Conservation (phyloP, 2,329 filamentous ascomycete species). For the Aspergillus texensis region DNA sequence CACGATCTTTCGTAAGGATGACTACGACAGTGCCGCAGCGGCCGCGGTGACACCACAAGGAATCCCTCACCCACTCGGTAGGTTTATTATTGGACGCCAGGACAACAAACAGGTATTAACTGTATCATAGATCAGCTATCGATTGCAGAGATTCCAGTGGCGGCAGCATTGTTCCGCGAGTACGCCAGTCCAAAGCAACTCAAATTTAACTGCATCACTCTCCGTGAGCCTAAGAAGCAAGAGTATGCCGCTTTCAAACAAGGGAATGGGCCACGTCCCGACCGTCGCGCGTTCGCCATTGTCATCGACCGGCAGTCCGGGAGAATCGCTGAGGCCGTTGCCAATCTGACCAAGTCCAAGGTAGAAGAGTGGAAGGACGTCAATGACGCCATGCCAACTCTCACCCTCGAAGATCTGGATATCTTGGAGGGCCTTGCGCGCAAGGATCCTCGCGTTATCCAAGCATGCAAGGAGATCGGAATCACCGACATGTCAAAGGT, state of each 20-base stretch:
- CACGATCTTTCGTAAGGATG: background rate
- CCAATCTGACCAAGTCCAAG: background rate
- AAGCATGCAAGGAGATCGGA: slow-evolving; percentile 38
- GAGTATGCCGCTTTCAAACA: slow-evolving; percentile 38
- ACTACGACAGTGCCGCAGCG: background rate
- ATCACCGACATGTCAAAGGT: slow-evolving; percentile 40
- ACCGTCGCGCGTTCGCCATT: slow-evolving; percentile 49
- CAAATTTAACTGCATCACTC: slow-evolving; percentile 53
- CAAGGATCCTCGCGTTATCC: slow-evolving; percentile 37
- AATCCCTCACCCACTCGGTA: background rate
- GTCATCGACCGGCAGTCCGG: slow-evolving; percentile 42
- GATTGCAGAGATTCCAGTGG: background rate
- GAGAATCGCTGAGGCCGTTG: background rate
- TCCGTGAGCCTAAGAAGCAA: slow-evolving; percentile 51
- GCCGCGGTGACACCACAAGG: background rate
- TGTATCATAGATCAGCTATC: background rate
- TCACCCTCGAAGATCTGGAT: slow-evolving; percentile 1
- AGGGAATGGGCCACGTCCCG: slow-evolving; percentile 32
- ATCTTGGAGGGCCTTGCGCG: slow-evolving; percentile 25
- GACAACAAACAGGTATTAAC: background rate
- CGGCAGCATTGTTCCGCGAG: background rate
- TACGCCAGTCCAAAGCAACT: slow-evolving; percentile 16
- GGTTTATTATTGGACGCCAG: fast-evolving
- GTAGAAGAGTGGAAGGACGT: slow-evolving; percentile 3
- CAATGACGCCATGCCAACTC: background rate